These are phyloP conservation scores for Leucosporidium yakuticum DNA, from an alignment of 768 basidiomycete genomes.

Conservation along the genomic window DNA sequence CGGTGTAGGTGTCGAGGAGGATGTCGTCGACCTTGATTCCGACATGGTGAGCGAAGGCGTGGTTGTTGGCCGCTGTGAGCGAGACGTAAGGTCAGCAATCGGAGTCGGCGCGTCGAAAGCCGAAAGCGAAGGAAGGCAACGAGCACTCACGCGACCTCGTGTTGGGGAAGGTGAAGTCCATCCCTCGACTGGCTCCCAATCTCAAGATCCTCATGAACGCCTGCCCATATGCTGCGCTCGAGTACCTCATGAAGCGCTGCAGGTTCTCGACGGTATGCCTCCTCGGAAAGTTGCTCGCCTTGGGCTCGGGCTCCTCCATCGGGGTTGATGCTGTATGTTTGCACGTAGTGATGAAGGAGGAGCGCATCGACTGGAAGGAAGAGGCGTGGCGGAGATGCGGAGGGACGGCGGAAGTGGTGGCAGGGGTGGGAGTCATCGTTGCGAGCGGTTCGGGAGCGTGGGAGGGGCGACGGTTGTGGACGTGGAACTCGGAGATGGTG, in stretches of 20 bases:
- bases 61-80: constrained; percentile 31
- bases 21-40: constrained; percentile 44
- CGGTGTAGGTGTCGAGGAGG: constrained; percentile 43
- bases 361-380: constrained; percentile 8
- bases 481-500: too few relatives aligned
- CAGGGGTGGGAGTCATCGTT: too few relatives aligned
- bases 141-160: constrained; percentile 38
- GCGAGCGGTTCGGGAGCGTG: too few relatives aligned
- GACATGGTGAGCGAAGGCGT: constrained; percentile 44
- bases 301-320: constrained; percentile 19
- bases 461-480: too few relatives aligned
- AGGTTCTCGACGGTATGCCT: constrained; percentile 38
- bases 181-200: constrained; percentile 39
- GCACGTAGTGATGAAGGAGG: constrained; percentile 8
- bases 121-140: too few relatives aligned
- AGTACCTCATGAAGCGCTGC: constrained; percentile 43
- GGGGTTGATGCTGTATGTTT: neutral
- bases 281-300: constrained; percentile 15
- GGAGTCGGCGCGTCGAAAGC: neutral
- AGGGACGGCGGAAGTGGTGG: too few relatives aligned
- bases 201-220: constrained; percentile 38
- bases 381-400: neutral
- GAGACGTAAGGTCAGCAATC: neutral
- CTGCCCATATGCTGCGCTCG: constrained; percentile 33
- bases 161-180: constrained; percentile 42